phyloP scores from a whole-genome alignment of 192 early-diverging fungal genomes.

The Gigaspora rosea region DNA sequence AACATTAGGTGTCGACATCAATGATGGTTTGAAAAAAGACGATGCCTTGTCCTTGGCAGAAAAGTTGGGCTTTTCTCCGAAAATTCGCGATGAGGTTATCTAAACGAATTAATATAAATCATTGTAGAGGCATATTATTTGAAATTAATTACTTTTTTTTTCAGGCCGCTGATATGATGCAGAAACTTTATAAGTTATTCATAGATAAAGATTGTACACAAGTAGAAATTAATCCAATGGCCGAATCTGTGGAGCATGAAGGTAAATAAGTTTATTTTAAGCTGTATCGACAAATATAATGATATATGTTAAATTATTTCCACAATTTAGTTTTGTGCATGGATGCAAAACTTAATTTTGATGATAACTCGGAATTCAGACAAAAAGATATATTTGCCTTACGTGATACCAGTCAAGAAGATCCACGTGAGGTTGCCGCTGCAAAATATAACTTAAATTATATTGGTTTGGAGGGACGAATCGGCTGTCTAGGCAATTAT shows the following conservation, averaged over 20 bases:
- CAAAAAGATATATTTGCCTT: conserved; percentile 88
- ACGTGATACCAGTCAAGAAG: conserved; percentile 95
- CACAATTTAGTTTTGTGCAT: conserved; percentile 77
- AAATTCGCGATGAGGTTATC: conserved; percentile 64
- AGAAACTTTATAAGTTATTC: conserved; percentile 95
- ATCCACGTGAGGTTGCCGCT: conserved; percentile 95
- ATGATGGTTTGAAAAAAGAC: conserved; percentile 74
- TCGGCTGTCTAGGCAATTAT: conserved; percentile 86
- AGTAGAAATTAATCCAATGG: conserved; percentile 99
- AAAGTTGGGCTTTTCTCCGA: conserved; percentile 87
- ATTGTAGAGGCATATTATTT: no score
- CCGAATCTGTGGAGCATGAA: conserved; percentile 86
- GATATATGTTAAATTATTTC: conserved; percentile 5
- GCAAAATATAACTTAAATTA: conserved; percentile 98
- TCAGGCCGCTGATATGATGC: conserved; percentile 87
- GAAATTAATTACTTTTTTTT: no score
- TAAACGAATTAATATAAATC: no score
- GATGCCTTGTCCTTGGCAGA: conserved; percentile 78
- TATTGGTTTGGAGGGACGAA: conserved; percentile 97
- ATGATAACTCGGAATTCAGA: conserved; percentile 98
- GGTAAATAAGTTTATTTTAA: conserved; percentile 39
- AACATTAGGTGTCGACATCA: conserved; percentile 89
- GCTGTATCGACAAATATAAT: not conserved
- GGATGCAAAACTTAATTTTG: conserved; percentile 99
- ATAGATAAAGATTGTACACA: conserved; percentile 95